phyloP scores from a whole-genome alignment of 2,329 filamentous ascomycete species.

The Talaromyces funiculosus region DNA sequence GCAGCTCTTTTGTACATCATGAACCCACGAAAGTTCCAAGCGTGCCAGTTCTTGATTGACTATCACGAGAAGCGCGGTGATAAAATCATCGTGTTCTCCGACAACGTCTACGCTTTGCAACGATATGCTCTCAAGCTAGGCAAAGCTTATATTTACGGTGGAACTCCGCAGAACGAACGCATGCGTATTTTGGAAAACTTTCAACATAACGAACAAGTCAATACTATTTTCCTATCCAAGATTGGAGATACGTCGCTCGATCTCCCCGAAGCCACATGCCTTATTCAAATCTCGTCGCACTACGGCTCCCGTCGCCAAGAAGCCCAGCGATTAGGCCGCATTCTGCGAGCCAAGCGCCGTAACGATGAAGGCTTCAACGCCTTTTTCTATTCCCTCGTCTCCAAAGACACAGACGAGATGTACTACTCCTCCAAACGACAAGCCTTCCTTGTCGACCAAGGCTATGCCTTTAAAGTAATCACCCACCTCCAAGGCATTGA shows the following conservation, averaged over 20 bases:
- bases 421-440: conserved; percentile 94
- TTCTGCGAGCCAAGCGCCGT: conserved; percentile 86
- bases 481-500: conserved; percentile 91
- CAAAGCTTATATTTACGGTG: conserved; percentile 88
- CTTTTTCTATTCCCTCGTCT: conserved; percentile 96
- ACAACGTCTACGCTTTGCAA: conserved; percentile 90
- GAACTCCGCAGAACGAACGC: conserved; percentile 78
- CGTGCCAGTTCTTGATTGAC: conserved; percentile 95
- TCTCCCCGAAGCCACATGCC: conserved; percentile 87
- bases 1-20: conserved; percentile 78
- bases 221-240: conserved; percentile 92
- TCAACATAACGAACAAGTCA: conserved; percentile 82
- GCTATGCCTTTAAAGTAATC: conserved; percentile 98
- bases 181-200: conserved; percentile 88
- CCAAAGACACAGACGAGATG: conserved; percentile 97
- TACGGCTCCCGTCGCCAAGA: conserved; percentile 96
- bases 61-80: conserved; percentile 93
- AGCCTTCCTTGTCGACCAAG: conserved; percentile 94
- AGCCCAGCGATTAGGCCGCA: conserved; percentile 86
- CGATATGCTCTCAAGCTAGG: conserved; percentile 76
- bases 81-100: conserved; percentile 97
- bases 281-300: conserved; percentile 96
- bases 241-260: conserved; percentile 98
- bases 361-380: conserved; percentile 99
- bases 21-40: conserved; percentile 96